These are phyloP conservation scores for Coemansia umbellata DNA, from an alignment of 192 early-diverging fungal genomes.

Conservation along the genomic window DNA sequence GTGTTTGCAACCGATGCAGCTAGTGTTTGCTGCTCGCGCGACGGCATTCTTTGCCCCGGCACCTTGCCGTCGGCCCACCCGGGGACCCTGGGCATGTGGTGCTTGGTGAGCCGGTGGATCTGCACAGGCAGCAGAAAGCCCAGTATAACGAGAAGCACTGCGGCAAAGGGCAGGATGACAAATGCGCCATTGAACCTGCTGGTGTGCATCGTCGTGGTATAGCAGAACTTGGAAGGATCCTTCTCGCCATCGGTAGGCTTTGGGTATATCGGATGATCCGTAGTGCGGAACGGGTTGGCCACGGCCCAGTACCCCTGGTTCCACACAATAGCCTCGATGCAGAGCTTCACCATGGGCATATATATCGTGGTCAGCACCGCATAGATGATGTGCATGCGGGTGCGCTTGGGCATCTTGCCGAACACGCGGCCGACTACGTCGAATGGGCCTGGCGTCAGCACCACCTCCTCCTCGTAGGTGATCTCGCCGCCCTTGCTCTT, in stretches of 20 bases:
- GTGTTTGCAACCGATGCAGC: background rate
- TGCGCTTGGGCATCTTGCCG: slow-evolving; percentile 26
- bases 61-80: slow-evolving; percentile 44
- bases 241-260: slow-evolving; percentile 11
- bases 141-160: slow-evolving; percentile 23
- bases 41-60: slow-evolving; percentile 28
- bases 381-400: slow-evolving; percentile 37
- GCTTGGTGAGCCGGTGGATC: slow-evolving; percentile 23
- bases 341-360: slow-evolving; percentile 48
- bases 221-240: slow-evolving; percentile 39
- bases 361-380: slow-evolving; percentile 51
- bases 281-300: slow-evolving; percentile 41
- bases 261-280: slow-evolving; percentile 31
- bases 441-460: slow-evolving; percentile 18
- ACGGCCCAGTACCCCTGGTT: slow-evolving; percentile 50
- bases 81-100: slow-evolving; percentile 37
- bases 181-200: slow-evolving; percentile 42
- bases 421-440: slow-evolving; percentile 37
- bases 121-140: slow-evolving; percentile 36
- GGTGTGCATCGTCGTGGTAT: slow-evolving; percentile 46
- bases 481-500: background rate
- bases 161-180: slow-evolving; percentile 41
- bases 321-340: slow-evolving; percentile 52
- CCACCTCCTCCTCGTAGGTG: slow-evolving; percentile 41
- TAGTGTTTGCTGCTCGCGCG: background rate